A percentile compares a stretch with the other conserved stretches of the same genome.
phyloP scores from a whole-genome alignment of 2,329 filamentous ascomycete genomes.

The Raffaelea arxii region DNA sequence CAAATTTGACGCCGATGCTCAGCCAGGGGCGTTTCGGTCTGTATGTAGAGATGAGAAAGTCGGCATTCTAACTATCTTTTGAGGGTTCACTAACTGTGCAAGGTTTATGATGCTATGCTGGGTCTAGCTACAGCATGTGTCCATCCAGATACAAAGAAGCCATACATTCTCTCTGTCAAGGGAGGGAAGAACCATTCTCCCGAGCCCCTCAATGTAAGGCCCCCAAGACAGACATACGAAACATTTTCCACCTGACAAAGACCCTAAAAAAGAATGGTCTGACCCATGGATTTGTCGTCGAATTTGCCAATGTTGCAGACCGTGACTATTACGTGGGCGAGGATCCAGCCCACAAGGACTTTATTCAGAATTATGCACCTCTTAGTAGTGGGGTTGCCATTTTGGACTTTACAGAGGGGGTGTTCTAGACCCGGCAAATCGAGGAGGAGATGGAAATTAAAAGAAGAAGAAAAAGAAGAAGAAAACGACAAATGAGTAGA shows the following conservation, averaged over 20 bases:
- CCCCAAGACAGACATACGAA: not conserved
- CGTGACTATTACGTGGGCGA: constrained; percentile 57
- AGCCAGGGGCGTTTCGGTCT: not conserved
- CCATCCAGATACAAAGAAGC: constrained; percentile 45
- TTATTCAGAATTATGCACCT: no score
- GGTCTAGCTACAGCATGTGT: constrained; percentile 49
- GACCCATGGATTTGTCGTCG: constrained; percentile 59
- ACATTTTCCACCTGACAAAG: not conserved
- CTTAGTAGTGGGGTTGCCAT: no score
- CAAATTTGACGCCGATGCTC: constrained; percentile 2
- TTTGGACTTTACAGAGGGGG: no score
- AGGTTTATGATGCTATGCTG: constrained; percentile 18
- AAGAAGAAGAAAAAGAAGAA: no score
- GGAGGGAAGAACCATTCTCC: constrained; percentile 54
- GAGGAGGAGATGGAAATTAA: no score
- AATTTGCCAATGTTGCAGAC: constrained; percentile 55
- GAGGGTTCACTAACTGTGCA: not conserved
- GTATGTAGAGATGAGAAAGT: not conserved
- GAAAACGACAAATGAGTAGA: no score
- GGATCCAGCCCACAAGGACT: constrained; percentile 54
- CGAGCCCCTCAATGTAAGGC: constrained; percentile 47
- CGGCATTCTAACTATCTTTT: not conserved
- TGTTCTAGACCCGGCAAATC: no score
- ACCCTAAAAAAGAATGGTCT: constrained; percentile 44
- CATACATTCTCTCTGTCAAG: constrained; percentile 48